Conservation (phyloP, 169 alveolate genomes). For the Ichthyophthirius multifiliis region DNA sequence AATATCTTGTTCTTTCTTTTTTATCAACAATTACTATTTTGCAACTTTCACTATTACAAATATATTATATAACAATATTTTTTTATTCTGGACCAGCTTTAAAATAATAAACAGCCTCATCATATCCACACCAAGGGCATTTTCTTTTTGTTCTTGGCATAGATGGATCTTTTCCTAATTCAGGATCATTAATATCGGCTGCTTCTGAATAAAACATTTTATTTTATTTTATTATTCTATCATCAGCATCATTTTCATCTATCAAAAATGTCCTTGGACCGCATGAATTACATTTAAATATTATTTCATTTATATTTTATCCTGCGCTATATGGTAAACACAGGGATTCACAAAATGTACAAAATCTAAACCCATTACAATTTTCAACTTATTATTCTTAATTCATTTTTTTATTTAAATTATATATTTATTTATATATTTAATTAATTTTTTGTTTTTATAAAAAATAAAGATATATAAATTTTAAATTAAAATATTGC, state of each 20-base stretch:
- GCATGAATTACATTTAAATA: background rate
- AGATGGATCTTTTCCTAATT: background rate
- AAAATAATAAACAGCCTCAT: too few relatives aligned
- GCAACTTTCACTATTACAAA: too few relatives aligned
- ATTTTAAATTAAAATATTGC: too few relatives aligned
- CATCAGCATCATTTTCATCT: background rate
- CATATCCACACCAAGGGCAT: too few relatives aligned
- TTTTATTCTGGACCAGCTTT: too few relatives aligned
- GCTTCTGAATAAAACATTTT: background rate
- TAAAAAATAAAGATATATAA: too few relatives aligned
- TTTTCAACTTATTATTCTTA: background rate
- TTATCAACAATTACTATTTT: too few relatives aligned
- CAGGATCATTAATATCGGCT: background rate
- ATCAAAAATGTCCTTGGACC: background rate
- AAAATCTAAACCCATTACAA: slow-evolving; percentile 6
- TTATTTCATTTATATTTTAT: background rate
- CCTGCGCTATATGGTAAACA: background rate
- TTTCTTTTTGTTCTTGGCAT: slow-evolving; percentile 12
- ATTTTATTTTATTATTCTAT: background rate
- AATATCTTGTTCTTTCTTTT: too few relatives aligned
- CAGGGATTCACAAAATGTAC: background rate
- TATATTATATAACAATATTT: too few relatives aligned
- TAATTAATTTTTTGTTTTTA: too few relatives aligned
- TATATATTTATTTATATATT: too few relatives aligned
- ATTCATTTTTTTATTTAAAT: background rate